Evolutionary conservation across 495 filamentous ascomycete genomes (phyloP).

Genomic region (Lophiotrema nucula): DNA sequence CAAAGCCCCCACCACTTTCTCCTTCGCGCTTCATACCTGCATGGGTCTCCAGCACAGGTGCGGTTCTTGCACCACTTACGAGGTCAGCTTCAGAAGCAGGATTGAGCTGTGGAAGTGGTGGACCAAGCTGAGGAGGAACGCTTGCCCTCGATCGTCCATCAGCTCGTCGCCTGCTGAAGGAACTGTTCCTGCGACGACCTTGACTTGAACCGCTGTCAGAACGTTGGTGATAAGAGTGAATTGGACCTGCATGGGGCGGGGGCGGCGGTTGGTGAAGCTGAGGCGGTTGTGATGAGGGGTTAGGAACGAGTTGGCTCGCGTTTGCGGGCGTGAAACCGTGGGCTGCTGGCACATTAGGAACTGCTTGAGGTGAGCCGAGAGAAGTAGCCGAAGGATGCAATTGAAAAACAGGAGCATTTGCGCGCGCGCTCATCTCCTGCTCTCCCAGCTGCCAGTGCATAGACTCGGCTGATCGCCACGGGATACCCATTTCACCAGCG

Average conservation of each 20-base stretch:
- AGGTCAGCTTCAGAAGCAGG: conserved; percentile 24
- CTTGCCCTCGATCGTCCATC: conserved; percentile 27
- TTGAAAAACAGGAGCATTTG: conserved; percentile 45
- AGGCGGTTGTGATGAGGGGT: conserved; percentile 7
- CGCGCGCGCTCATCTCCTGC: conserved; percentile 72
- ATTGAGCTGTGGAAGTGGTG: conserved; percentile 20
- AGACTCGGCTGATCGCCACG: conserved; percentile 91
- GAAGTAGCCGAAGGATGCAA: conserved; percentile 34
- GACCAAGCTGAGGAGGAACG: conserved; percentile 29
- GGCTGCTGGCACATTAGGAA: conserved; percentile 1
- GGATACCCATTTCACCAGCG: conserved; percentile 90
- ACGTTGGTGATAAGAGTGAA: conserved; percentile 30
- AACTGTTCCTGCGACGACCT: conserved; percentile 26
- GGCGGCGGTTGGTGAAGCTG: conserved; percentile 12
- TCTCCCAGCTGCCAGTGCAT: conserved; percentile 99
- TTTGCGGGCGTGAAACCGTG: conserved; percentile 27
- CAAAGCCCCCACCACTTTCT: conserved; percentile 17
- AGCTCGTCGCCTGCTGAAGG: conserved; percentile 22
- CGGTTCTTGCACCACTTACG: conserved; percentile 17
- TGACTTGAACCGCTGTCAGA: conserved; percentile 24
- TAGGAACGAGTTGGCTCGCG: conserved; percentile 20
- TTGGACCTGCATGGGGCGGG: conserved; percentile 9
- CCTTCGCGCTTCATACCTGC: conserved; percentile 24
- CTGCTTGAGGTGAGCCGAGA: conserved; percentile 10
- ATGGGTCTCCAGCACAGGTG: conserved; percentile 11